These are phyloP conservation scores for Sporothrix pseudoabietina DNA, from an alignment of 2,329 filamentous ascomycete species.

Conservation along the genomic window DNA sequence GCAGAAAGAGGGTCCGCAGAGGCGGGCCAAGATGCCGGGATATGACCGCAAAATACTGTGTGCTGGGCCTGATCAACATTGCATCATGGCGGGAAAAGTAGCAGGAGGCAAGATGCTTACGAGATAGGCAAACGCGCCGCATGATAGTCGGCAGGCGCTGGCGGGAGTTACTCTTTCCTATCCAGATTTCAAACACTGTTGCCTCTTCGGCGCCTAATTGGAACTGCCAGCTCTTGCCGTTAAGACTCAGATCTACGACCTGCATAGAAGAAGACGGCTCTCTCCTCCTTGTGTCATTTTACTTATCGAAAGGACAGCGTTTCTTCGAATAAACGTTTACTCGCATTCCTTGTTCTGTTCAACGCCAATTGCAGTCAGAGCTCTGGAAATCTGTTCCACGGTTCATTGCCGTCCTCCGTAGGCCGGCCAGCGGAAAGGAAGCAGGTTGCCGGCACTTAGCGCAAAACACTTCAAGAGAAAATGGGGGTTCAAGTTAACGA, in stretches of 20 bases:
- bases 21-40: constrained; percentile 24
- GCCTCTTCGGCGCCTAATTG: constrained; percentile 17
- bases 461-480: background rate
- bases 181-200: background rate
- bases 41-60: background rate
- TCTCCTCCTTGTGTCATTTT: constrained; percentile 7
- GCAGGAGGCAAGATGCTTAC: background rate
- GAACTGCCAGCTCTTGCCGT: constrained; percentile 8
- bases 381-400: background rate
- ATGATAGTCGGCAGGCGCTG: constrained; percentile 10
- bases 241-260: background rate
- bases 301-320: background rate
- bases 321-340: background rate
- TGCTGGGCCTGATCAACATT: constrained; percentile 21
- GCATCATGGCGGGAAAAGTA: constrained; percentile 15
- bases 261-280: background rate
- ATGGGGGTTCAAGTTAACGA: background rate
- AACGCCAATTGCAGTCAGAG: background rate
- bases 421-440: constrained; percentile 12
- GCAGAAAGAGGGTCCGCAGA: background rate
- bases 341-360: background rate
- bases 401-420: constrained; percentile 29
- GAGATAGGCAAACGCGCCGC: background rate
- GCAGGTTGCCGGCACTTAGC: constrained; percentile 5
- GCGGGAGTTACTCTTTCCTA: background rate